A percentile compares a stretch with the other conserved stretches of the same genome.
Conservation (phyloP, 225 moss, liverwort and hornwort genomes). For the Ulota crispa region DNA sequence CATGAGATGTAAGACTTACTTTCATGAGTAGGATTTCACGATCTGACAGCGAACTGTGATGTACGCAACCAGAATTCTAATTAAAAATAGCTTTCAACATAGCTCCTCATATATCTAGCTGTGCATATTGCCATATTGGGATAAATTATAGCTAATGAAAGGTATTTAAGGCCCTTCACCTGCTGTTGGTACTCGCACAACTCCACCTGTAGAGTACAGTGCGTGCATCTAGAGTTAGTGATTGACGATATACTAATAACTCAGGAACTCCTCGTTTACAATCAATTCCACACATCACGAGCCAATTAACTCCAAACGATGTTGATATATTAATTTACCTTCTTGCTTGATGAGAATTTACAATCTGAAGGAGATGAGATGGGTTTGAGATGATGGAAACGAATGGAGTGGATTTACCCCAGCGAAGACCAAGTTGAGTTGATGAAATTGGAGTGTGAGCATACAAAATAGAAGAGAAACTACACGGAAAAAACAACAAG, state of each 20-base stretch:
- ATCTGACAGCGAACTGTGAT: not conserved
- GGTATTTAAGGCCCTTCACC: no score
- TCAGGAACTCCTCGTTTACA: not conserved
- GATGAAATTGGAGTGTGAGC: conserved; percentile 10
- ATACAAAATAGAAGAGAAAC: no score
- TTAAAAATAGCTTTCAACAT: no score
- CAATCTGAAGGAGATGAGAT: not conserved
- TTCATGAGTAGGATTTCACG: not conserved
- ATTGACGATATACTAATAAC: no score
- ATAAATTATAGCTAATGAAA: no score
- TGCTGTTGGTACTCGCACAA: no score
- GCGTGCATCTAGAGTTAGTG: no score
- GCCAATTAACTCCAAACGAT: not conserved
- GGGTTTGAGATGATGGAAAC: conserved; percentile 8
- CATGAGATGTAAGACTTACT: not conserved
- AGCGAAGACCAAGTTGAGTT: conserved; percentile 33
- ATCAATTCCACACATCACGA: not conserved
- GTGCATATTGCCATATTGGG: no score
- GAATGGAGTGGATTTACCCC: conserved; percentile 34
- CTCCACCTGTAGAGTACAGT: no score
- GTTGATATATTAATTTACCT: not conserved
- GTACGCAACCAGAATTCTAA: no score
- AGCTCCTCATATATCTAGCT: no score
- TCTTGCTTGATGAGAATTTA: conserved; percentile 6
- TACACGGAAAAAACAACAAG: no score